These are phyloP conservation scores for Scheffersomyces amazonensis DNA, from an alignment of 805 yeast species.

Conservation along the genomic window DNA sequence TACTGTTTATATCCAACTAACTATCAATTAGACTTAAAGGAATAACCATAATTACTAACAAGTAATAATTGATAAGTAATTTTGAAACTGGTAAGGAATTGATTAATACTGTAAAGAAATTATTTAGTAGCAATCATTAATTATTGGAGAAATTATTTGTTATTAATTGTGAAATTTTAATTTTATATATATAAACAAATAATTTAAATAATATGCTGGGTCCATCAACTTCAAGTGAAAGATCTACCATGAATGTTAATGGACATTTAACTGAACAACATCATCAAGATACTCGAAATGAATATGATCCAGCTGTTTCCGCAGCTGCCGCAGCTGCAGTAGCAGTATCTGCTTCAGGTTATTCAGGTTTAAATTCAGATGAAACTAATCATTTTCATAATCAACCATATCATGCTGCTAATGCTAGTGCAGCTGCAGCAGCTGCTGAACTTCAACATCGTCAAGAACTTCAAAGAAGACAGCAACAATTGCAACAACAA, in stretches of 20 bases:
- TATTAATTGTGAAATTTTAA: constrained; percentile 3
- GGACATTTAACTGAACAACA: constrained; percentile 9
- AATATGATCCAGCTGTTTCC: constrained; percentile 6
- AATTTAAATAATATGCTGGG: constrained; percentile 18
- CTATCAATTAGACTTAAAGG: too few species aligned
- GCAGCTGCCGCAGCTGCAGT: constrained; percentile 16
- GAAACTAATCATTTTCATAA: constrained; percentile 8
- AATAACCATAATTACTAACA: too few species aligned
- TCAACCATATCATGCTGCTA: constrained; percentile 14
- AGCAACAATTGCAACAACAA: constrained; percentile 15
- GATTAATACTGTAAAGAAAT: too few species aligned
- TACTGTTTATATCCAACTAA: constrained; percentile 16
- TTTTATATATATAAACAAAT: constrained; percentile 1
- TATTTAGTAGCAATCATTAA: too few species aligned
- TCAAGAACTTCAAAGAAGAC: constrained; percentile 13
- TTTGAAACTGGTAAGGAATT: too few species aligned
- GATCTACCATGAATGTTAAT: constrained; percentile 17
- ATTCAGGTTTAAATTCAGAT: constrained; percentile 2
- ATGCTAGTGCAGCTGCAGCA: constrained; percentile 11
- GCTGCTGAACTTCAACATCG: constrained; percentile 19
- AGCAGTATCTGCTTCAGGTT: constrained; percentile 9
- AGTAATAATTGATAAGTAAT: too few species aligned
- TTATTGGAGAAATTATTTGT: too few species aligned
- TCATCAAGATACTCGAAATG: constrained; percentile 5
- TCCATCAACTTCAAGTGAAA: constrained; percentile 29